A percentile compares a stretch with the other conserved stretches of the same genome.
These are phyloP conservation scores for Schwanniomyces occidentalis DNA, from an alignment of 805 yeast species.

Conservation along the genomic window DNA sequence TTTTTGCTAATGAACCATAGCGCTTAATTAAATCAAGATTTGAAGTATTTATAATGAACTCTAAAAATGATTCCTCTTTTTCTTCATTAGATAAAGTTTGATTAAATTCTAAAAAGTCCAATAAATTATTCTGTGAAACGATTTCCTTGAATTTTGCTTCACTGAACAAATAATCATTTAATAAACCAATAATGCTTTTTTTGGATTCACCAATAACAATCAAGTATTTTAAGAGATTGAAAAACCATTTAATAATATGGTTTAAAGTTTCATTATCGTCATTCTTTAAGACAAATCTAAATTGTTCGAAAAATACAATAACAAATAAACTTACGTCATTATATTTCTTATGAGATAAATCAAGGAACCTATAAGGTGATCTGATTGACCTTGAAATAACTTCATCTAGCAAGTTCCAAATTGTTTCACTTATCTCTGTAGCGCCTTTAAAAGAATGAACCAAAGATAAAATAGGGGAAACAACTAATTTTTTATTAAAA, in stretches of 20 bases:
- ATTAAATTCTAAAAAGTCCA: conserved; percentile 8
- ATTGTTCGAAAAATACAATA: conserved; percentile 60
- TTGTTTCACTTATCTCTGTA: conserved; percentile 17
- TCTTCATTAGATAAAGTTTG: neutral
- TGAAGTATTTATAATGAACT: conserved; percentile 11
- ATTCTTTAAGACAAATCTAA: conserved; percentile 49
- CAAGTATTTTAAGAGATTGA: conserved; percentile 46
- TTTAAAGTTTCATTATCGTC: conserved; percentile 9
- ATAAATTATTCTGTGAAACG: conserved; percentile 6
- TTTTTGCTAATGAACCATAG: conserved; percentile 11
- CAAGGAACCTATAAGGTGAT: conserved; percentile 85
- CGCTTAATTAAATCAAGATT: conserved; percentile 5
- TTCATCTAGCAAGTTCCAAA: conserved; percentile 76
- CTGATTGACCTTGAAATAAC: conserved; percentile 66
- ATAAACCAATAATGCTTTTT: conserved; percentile 17
- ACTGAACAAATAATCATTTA: conserved; percentile 5
- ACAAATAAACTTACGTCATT: conserved; percentile 32
- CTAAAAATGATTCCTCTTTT: conserved; percentile 12
- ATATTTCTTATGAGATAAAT: conserved; percentile 38
- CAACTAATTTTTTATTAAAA: conserved; percentile 50
- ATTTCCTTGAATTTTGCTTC: conserved; percentile 7
- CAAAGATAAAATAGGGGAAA: conserved; percentile 57
- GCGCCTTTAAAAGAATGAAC: conserved; percentile 45
- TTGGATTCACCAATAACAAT: conserved; percentile 61
- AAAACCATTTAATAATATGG: conserved; percentile 48